Evolutionary conservation across 1,139 yeast species (phyloP).

Genomic region (Eremothecium cymbalariae): DNA sequence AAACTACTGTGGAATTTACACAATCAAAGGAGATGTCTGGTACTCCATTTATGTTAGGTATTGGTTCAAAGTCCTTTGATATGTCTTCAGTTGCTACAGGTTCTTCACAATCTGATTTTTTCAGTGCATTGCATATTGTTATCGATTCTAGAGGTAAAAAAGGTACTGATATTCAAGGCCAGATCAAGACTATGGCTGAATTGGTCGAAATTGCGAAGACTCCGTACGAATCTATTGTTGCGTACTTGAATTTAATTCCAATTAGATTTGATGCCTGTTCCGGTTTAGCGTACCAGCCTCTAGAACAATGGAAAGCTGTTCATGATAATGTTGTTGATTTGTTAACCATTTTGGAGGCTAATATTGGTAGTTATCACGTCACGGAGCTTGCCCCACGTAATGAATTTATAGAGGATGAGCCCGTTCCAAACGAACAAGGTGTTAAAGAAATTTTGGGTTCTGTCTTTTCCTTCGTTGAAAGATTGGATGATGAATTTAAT

Average conservation of each 20-base stretch:
- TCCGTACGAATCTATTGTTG: constrained; percentile 69
- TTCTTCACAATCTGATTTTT: constrained; percentile 42
- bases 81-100: constrained; percentile 25
- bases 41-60: constrained; percentile 15
- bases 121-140: constrained; percentile 65
- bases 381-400: constrained; percentile 68
- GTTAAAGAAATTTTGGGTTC: constrained; percentile 75
- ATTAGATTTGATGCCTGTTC: constrained; percentile 77
- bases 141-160: constrained; percentile 93
- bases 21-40: constrained; percentile 32
- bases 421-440: constrained; percentile 59
- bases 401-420: constrained; percentile 75
- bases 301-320: constrained; percentile 72
- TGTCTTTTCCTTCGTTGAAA: constrained; percentile 76
- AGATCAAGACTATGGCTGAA: constrained; percentile 61
- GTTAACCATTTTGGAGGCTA: constrained; percentile 59
- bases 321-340: constrained; percentile 55
- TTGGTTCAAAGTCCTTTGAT: constrained; percentile 36
- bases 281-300: constrained; percentile 64
- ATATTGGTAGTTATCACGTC: constrained; percentile 53
- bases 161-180: constrained; percentile 79
- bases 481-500: constrained; percentile 91
- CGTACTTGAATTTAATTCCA: constrained; percentile 77
- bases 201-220: constrained; percentile 46
- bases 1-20: constrained; percentile 32